Evolutionary conservation across 768 basidiomycete genomes (phyloP).

Genomic region (Mycena floridula): DNA sequence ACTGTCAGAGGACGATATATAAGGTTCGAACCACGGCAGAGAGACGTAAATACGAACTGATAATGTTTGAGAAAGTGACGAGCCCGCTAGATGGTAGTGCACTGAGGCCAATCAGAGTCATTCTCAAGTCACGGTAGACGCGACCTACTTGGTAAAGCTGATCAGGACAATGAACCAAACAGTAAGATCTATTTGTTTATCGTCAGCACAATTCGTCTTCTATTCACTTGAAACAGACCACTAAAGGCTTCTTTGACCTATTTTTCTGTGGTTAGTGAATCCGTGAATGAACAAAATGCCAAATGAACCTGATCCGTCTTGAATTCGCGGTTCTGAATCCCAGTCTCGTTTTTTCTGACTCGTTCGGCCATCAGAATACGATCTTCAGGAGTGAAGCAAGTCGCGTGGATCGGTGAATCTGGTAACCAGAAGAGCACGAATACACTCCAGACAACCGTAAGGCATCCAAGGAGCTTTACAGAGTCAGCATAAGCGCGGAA

Average conservation of each 20-base stretch:
- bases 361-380: slow-evolving; percentile 43
- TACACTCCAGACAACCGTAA: slow-evolving; percentile 42
- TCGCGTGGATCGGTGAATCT: slow-evolving; percentile 40
- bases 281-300: slow-evolving; percentile 4
- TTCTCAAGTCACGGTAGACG: too few relatives aligned
- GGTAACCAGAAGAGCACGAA: slow-evolving; percentile 47
- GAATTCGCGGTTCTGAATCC: slow-evolving; percentile 45
- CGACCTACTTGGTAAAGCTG: slow-evolving; percentile 45
- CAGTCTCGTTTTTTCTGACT: slow-evolving; percentile 45
- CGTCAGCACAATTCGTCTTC: too few relatives aligned
- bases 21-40: too few relatives aligned
- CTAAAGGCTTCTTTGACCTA: too few relatives aligned
- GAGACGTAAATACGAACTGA: too few relatives aligned
- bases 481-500: slow-evolving; percentile 1
- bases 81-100: slow-evolving; percentile 42
- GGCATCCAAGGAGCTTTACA: slow-evolving; percentile 33
- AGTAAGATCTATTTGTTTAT: too few relatives aligned
- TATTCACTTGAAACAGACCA: too few relatives aligned
- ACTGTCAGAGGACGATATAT: too few relatives aligned
- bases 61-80: slow-evolving; percentile 48
- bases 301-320: slow-evolving; percentile 35
- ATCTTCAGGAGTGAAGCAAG: slow-evolving; percentile 41
- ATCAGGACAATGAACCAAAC: slow-evolving; percentile 41
- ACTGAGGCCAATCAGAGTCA: too few relatives aligned
- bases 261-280: background rate